A percentile compares a stretch with the other conserved stretches of the same genome.
Evolutionary conservation across 2,329 filamentous ascomycete species (phyloP).

Genomic region (Arachnomyces sp.): DNA sequence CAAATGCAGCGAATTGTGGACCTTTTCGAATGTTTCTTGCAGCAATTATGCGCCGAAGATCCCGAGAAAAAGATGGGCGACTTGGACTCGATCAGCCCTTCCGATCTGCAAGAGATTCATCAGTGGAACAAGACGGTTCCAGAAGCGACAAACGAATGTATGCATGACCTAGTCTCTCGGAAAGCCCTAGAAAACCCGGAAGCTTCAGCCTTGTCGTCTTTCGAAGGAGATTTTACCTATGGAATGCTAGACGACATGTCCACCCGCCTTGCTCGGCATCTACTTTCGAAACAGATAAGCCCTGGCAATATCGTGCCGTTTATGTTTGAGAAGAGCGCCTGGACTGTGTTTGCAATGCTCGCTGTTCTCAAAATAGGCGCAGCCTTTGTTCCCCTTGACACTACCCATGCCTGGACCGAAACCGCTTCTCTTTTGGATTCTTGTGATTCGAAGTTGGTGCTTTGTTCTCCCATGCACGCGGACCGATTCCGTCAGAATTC

Average conservation of each 20-base stretch:
- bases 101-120: neutral
- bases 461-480: no score
- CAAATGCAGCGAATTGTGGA: no score
- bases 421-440: no score
- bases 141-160: constrained; percentile 10
- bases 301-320: constrained; percentile 4
- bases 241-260: constrained; percentile 16
- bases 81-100: neutral
- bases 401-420: constrained; percentile 1
- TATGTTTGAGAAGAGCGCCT: constrained; percentile 2
- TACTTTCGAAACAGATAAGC: constrained; percentile 6
- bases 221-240: constrained; percentile 17
- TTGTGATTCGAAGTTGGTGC: no score
- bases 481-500: no score
- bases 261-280: constrained; percentile 4
- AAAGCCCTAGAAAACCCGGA: constrained; percentile 11
- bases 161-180: constrained; percentile 17
- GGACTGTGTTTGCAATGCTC: constrained; percentile 1
- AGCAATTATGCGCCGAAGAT: neutral
- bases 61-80: constrained; percentile 2
- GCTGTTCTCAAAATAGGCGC: constrained; percentile 1
- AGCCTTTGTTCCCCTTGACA: neutral
- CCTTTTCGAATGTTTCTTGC: no score
- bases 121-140: constrained; percentile 3
- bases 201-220: constrained; percentile 16